Evolutionary conservation across 2,329 filamentous ascomycete species (phyloP), one percentile per base, ranked within the genome.

Genomic region (Westerdykella sp.): DNA sequence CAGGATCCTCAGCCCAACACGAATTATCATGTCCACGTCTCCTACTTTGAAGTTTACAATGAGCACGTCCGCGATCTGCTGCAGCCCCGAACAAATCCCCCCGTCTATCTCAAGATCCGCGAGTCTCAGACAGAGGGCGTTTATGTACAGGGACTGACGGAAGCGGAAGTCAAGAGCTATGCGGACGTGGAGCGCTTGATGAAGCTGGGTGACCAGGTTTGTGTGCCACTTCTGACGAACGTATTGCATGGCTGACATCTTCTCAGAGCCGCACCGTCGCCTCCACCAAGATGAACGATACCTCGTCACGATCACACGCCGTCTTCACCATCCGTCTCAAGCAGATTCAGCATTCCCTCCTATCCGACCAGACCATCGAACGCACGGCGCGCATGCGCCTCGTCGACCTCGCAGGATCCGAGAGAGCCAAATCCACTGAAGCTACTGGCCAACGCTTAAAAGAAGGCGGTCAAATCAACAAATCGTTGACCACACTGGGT

Each of bases 11-110:
- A 85, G 37, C 85, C 89, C 42, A 94, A 93, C 68, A 88, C 95
- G 65, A 95, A 87, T 55, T 98, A 96, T 75, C 93, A 91, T 58
- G 93, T 98, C 51, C 85, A 93, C 50, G 93, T 97, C 22, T 96
- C 90, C 3, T 98, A 98, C 72, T 97, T 98, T 61, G 93, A 98
- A 66, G 93, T 98, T 48, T 98, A 98, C 78, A 98, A 98, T 69
- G 93, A 98, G 71, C 93, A 97, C 68, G 93, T 98, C 39, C 87
- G 93, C 45, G 93, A 98, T 63, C 74, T 98, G 30, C 79, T 98
- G 37, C 85, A 89, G 0, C 87, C 90, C 10, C 78, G 85, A 22
- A 85, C 82, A 43, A 85, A 86, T 49, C 76, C 86, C 5, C 87
- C 90, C 1, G 84, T 94, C 63, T 96, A 97, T 66, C 84, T 98